Evolutionary conservation across 495 filamentous ascomycete genomes (phyloP).

Genomic region (Penicillium samsonianum): DNA sequence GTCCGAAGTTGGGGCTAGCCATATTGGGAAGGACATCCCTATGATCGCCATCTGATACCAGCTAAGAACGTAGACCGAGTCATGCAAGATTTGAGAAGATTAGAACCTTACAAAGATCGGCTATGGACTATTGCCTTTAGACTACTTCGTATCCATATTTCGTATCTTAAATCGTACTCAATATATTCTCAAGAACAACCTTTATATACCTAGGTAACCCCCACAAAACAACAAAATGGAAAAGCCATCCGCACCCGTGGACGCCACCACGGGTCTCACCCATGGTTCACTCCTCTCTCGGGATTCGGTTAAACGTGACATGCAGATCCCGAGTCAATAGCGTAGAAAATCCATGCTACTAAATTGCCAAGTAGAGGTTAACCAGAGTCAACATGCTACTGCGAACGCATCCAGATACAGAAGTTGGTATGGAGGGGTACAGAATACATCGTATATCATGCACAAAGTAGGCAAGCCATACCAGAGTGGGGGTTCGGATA

Average conservation of each 20-base stretch:
- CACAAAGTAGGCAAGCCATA: no score
- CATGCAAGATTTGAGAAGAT: neutral
- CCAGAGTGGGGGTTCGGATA: neutral
- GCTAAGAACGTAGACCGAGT: neutral
- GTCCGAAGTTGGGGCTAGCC: neutral
- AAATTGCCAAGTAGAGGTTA: neutral
- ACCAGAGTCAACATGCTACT: neutral
- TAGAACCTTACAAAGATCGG: no score
- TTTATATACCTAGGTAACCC: no score
- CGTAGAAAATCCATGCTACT: neutral
- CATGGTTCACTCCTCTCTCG: neutral
- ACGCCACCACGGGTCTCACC: slow-evolving; percentile 2
- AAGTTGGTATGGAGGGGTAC: neutral
- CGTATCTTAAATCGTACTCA: no score
- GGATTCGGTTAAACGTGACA: neutral
- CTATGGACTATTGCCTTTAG: no score
- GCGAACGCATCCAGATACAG: neutral
- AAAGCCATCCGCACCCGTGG: neutral
- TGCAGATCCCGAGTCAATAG: slow-evolving; percentile 7
- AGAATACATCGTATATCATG: no score
- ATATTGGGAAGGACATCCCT: slow-evolving; percentile 17
- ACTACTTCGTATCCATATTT: no score
- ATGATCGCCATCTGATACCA: slow-evolving; percentile 18
- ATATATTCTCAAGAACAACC: no score
- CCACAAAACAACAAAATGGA: neutral